Percentiles rank a stretch among this genome's conserved stretches.
phyloP scores from a whole-genome alignment of 164 flowering plant genomes.

The Liquidambar formosana region DNA sequence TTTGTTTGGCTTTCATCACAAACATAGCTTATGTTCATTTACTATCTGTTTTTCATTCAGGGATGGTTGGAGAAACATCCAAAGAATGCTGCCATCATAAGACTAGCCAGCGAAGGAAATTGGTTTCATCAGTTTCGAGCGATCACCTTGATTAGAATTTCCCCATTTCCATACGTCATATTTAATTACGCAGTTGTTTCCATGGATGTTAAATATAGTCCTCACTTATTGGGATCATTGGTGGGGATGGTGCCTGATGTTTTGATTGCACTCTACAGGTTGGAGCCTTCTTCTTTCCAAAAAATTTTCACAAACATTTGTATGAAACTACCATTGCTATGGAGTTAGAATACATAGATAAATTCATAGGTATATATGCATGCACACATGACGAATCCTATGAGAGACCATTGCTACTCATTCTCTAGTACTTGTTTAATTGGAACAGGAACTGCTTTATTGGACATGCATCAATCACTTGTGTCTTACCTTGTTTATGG shows the following conservation, averaged over 20 bases:
- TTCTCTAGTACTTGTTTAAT: too few species aligned
- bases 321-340: neutral
- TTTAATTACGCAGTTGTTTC: conserved; percentile 19
- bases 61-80: conserved; percentile 15
- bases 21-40: neutral
- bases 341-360: neutral
- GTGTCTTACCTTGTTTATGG: neutral
- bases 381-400: too few species aligned
- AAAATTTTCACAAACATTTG: neutral
- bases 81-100: conserved; percentile 15
- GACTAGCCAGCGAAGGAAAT: conserved; percentile 15
- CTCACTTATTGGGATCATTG: conserved; percentile 16
- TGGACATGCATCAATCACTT: too few species aligned
- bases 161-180: conserved; percentile 17
- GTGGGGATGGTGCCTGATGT: conserved; percentile 20
- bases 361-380: neutral
- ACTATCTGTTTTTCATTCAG: neutral
- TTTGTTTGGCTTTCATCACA: too few species aligned
- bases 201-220: conserved; percentile 10
- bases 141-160: conserved; percentile 15
- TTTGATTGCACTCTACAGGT: conserved; percentile 16
- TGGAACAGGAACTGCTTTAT: too few species aligned
- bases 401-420: too few species aligned
- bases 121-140: conserved; percentile 24
- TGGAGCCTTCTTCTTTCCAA: neutral